These are phyloP conservation scores for Colletotrichum filicis DNA, from an alignment of 2,329 filamentous ascomycete species.

Conservation along the genomic window DNA sequence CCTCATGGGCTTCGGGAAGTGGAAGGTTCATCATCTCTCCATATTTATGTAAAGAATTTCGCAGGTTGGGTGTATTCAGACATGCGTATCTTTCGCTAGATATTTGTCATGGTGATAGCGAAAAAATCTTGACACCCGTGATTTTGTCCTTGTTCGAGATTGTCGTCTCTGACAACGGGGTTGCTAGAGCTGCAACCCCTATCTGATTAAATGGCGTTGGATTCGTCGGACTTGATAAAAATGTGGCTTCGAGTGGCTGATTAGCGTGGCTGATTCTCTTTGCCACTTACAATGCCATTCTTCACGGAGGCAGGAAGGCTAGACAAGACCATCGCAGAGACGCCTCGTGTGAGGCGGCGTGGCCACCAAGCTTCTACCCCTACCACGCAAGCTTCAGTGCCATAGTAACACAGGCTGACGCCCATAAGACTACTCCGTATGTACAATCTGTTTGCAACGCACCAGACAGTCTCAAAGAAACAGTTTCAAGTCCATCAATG, in stretches of 20 bases:
- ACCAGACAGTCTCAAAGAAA: neutral
- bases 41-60: neutral
- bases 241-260: neutral
- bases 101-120: neutral
- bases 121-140: neutral
- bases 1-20: neutral
- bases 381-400: neutral
- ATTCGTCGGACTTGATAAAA: neutral
- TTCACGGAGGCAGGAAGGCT: too few species aligned
- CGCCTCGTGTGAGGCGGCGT: neutral
- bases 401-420: neutral
- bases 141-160: neutral
- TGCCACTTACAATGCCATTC: neutral
- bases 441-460: neutral
- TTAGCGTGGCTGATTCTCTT: neutral
- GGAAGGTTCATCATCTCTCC: neutral
- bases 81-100: neutral
- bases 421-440: neutral
- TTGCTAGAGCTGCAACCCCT: neutral
- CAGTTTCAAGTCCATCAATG: conserved; percentile 28
- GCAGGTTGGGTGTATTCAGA: neutral
- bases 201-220: neutral
- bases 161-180: neutral
- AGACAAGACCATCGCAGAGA: neutral
- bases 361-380: neutral